Evolutionary conservation across 805 yeast genomes (phyloP), one percentile per base, ranked within the genome.

Genomic region (Nakazawaea pomicola): DNA sequence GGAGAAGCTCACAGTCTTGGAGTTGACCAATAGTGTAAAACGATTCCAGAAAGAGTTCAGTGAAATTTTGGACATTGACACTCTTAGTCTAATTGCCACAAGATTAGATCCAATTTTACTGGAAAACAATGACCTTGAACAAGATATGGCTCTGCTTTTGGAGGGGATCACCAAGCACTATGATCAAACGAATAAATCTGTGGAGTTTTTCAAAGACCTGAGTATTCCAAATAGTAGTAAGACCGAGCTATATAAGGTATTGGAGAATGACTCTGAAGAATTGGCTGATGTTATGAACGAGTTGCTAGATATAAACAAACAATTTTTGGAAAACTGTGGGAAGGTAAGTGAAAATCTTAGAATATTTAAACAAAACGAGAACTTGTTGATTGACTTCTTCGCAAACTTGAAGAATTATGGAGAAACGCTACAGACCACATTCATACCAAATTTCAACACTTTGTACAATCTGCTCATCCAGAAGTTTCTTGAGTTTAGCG

Each of bases 111-210:
- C 49, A 3, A 44, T 48, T 20, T 36, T 53, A 5, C 29, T 38
- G n/a, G 30, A 52, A n/a, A 77, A 74, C 46, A 51, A 60, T 12
- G 63, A 67, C 1, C 53, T 78, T 36, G 95, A 87, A 40, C 68
- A 71, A 44, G 93, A 83, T 40, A 68, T 87, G 59, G 95, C 86
- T 1, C 69, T 73, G 2, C 65, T 83, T 14, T 62, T 90, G 25
- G 80, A 78, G 42, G 76, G 89, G 52, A 64, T 89, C 35, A 82
- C 95, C 9, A 76, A 76, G 40, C 96, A 89, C 61, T 87, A 80
- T 52, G 96, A 89, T 57, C 88, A 85, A 54, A 84, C 95, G 49
- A 50, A 63, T 10, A 62, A 73, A 46, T 83, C 76, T 8, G 53
- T 64, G 3, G 60, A 61, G 4, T 46, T 65, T 6, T 59, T 71